These are phyloP conservation scores for Neopestalotiopsis sp. DNA, from an alignment of 2,329 filamentous ascomycete genomes.

Conservation along the genomic window DNA sequence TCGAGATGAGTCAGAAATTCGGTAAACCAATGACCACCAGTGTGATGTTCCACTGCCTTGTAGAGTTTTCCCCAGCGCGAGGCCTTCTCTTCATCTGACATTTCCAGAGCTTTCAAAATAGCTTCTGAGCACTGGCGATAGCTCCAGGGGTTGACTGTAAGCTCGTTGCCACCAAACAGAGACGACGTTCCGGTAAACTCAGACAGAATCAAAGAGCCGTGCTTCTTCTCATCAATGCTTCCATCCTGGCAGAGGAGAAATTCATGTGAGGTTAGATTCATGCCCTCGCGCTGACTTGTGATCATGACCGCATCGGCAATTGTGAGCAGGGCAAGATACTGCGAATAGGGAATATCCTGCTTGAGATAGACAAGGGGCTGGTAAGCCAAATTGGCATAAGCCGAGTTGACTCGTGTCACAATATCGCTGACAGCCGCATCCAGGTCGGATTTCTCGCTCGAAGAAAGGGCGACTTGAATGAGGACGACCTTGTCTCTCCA, in stretches of 20 bases:
- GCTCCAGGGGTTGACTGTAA: conserved; percentile 95
- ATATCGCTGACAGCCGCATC: conserved; percentile 91
- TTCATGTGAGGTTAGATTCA: conserved; percentile 96
- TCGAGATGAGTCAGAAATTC: conserved; percentile 74
- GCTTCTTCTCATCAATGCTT: conserved; percentile 71
- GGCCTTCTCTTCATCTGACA: conserved; percentile 76
- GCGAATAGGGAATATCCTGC: conserved; percentile 90
- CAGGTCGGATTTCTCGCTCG: conserved; percentile 85
- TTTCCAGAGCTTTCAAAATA: conserved; percentile 82
- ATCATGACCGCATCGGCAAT: conserved; percentile 94
- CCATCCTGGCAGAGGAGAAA: conserved; percentile 94
- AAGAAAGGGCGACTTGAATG: conserved; percentile 92
- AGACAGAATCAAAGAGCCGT: conserved; percentile 88
- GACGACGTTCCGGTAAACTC: conserved; percentile 94
- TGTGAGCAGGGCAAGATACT: conserved; percentile 90
- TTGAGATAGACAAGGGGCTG: conserved; percentile 93
- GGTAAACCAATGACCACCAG: conserved; percentile 85
- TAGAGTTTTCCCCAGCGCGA: conserved; percentile 77
- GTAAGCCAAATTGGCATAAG: conserved; percentile 87
- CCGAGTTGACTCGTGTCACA: conserved; percentile 90
- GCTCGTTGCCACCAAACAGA: conserved; percentile 79
- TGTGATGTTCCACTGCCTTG: conserved; percentile 77
- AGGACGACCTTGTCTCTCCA: conserved; percentile 88
- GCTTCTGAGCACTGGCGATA: conserved; percentile 87
- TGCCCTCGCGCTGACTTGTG: conserved; percentile 92